Conservation (phyloP, 2,329 filamentous ascomycete genomes). For the Colletotrichum abscissum region DNA sequence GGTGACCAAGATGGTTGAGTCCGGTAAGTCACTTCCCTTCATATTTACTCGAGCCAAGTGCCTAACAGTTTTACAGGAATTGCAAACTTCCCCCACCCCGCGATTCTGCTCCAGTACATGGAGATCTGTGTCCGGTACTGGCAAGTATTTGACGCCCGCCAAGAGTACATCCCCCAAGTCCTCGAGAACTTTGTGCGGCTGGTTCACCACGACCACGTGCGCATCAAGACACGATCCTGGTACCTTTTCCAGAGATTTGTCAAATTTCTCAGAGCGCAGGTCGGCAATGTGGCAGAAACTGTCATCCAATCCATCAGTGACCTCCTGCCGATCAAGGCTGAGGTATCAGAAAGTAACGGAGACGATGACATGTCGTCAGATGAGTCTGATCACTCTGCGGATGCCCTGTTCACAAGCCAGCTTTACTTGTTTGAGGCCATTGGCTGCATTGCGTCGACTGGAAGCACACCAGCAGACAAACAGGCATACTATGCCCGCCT, state of each 20-base stretch:
- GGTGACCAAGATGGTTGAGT: conserved; percentile 96
- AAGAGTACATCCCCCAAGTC: conserved; percentile 83
- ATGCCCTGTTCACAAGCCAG: conserved; percentile 90
- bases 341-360: conserved; percentile 80
- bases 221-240: conserved; percentile 92
- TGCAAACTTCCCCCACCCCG: conserved; percentile 86
- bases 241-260: conserved; percentile 95
- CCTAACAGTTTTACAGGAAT: conserved; percentile 68
- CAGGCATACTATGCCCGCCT: conserved; percentile 88
- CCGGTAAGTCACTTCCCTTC: conserved; percentile 69
- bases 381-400: conserved; percentile 88
- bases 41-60: conserved; percentile 13
- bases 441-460: conserved; percentile 88
- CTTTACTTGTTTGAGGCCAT: conserved; percentile 95
- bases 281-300: conserved; percentile 90
- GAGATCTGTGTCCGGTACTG: conserved; percentile 97
- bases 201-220: conserved; percentile 87
- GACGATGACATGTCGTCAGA: conserved; percentile 97
- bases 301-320: conserved; percentile 92
- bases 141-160: conserved; percentile 89
- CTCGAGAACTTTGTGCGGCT: conserved; percentile 92
- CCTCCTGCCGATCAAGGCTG: conserved; percentile 89
- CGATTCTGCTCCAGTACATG: conserved; percentile 96
- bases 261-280: conserved; percentile 84
- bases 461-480: conserved; percentile 81